Evolutionary conservation across 139 green algal genomes (phyloP).

Genomic region (Tetraselmis chui): DNA sequence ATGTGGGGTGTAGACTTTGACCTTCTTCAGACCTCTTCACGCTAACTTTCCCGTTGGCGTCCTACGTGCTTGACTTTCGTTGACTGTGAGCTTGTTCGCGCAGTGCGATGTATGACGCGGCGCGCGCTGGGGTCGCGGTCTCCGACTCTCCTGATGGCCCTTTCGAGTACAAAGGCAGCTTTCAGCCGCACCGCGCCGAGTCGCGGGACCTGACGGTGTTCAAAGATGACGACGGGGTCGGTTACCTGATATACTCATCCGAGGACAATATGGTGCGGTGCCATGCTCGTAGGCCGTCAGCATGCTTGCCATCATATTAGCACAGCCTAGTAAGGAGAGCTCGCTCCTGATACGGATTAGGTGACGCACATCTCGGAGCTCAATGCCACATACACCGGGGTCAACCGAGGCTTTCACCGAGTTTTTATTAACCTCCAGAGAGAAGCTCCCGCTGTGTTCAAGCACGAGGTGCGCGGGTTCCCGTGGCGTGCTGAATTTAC

Average conservation of each 20-base stretch:
- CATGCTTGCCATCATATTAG: neutral
- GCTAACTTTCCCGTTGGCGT: too few relatives aligned
- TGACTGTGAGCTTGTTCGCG: neutral
- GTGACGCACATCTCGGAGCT: slow-evolving; percentile 39
- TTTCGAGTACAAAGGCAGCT: slow-evolving; percentile 34
- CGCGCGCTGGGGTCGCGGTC: slow-evolving; percentile 24
- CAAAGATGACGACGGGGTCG: slow-evolving; percentile 25
- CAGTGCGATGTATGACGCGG: slow-evolving; percentile 28
- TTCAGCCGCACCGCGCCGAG: slow-evolving; percentile 26
- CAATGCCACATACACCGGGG: slow-evolving; percentile 18
- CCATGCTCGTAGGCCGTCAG: neutral
- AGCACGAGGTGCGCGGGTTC: slow-evolving; percentile 10
- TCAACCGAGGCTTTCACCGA: slow-evolving; percentile 5
- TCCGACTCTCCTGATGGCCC: slow-evolving; percentile 19
- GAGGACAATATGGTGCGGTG: slow-evolving; percentile 26
- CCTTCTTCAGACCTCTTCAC: too few relatives aligned
- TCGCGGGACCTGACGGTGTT: slow-evolving; percentile 43
- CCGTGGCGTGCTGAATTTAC: neutral
- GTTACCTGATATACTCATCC: slow-evolving; percentile 35
- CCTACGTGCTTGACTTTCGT: too few relatives aligned
- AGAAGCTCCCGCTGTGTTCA: slow-evolving; percentile 43
- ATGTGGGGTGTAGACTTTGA: too few relatives aligned
- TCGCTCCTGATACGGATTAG: neutral
- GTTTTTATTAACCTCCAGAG: slow-evolving; percentile 13
- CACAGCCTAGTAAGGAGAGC: neutral